phyloP scores from a whole-genome alignment of 371 early-diverging fungal species.

The Mucor racemosus region DNA sequence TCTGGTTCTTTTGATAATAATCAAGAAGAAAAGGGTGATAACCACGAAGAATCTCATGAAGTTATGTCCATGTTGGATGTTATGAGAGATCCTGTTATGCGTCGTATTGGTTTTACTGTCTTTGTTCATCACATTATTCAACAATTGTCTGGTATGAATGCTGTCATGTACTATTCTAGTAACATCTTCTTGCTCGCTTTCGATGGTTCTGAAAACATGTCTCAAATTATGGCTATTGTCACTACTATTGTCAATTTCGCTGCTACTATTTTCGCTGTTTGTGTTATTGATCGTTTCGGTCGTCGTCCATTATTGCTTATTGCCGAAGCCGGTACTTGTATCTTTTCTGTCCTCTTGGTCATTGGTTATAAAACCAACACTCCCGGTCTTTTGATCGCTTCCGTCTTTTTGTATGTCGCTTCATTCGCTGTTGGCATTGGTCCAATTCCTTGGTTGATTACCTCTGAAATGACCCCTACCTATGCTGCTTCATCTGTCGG shows the following conservation, averaged over 20 bases:
- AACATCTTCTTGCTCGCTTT: constrained; percentile 56
- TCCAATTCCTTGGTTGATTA: constrained; percentile 80
- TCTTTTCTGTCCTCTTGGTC: constrained; percentile 62
- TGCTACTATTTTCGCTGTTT: constrained; percentile 53
- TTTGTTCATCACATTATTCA: constrained; percentile 61
- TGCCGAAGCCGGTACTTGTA: constrained; percentile 58
- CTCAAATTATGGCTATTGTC: constrained; percentile 61
- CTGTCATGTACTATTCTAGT: constrained; percentile 80
- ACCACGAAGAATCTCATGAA: background rate
- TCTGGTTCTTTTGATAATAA: background rate
- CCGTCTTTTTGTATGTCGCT: constrained; percentile 74
- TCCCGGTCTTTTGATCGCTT: constrained; percentile 58
- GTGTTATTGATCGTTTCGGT: constrained; percentile 39
- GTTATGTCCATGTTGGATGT: constrained; percentile 36
- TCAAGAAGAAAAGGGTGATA: background rate
- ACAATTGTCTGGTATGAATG: constrained; percentile 88
- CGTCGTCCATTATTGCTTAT: constrained; percentile 62
- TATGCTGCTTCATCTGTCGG: constrained; percentile 59
- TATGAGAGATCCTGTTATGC: constrained; percentile 44
- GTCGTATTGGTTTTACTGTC: constrained; percentile 60
- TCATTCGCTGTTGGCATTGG: constrained; percentile 84
- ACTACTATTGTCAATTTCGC: constrained; percentile 69
- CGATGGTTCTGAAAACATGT: constrained; percentile 38
- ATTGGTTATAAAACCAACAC: constrained; percentile 51
- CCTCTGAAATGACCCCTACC: constrained; percentile 70